A percentile compares a stretch with the other conserved stretches of the same genome.
Evolutionary conservation across 2,329 filamentous ascomycete species (phyloP).

Genomic region (Phaeosphaeria sp.): DNA sequence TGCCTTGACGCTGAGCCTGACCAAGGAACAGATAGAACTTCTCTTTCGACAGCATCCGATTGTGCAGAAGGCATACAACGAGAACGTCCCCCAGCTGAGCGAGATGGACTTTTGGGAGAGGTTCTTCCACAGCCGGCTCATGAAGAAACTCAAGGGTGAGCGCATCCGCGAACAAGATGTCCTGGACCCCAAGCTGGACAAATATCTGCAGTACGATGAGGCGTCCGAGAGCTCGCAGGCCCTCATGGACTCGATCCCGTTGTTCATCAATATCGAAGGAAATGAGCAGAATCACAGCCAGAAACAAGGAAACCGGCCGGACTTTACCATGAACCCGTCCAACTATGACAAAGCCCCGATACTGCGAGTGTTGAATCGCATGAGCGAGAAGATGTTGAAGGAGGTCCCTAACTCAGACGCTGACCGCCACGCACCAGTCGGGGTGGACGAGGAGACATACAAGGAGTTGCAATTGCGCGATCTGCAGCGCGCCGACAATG

Average conservation of each 20-base stretch:
- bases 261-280: conserved; percentile 89
- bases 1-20: conserved; percentile 77
- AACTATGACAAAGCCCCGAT: conserved; percentile 82
- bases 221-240: conserved; percentile 54
- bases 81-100: conserved; percentile 78
- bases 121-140: conserved; percentile 90
- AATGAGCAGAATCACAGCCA: conserved; percentile 96
- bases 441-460: conserved; percentile 75
- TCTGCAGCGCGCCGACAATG: conserved; percentile 74
- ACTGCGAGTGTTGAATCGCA: conserved; percentile 83
- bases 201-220: conserved; percentile 80
- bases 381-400: conserved; percentile 93
- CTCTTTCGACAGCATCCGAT: conserved; percentile 94
- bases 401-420: conserved; percentile 81
- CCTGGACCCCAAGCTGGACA: conserved; percentile 81
- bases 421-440: conserved; percentile 69
- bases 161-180: conserved; percentile 79
- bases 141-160: conserved; percentile 91
- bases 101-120: conserved; percentile 89
- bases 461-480: conserved; percentile 80
- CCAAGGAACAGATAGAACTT: conserved; percentile 88
- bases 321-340: conserved; percentile 85
- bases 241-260: conserved; percentile 71
- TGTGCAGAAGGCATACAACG: conserved; percentile 88
- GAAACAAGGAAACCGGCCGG: conserved; percentile 83